phyloP scores from a whole-genome alignment of 208 protist genomes.

The Leishmania arabica region DNA sequence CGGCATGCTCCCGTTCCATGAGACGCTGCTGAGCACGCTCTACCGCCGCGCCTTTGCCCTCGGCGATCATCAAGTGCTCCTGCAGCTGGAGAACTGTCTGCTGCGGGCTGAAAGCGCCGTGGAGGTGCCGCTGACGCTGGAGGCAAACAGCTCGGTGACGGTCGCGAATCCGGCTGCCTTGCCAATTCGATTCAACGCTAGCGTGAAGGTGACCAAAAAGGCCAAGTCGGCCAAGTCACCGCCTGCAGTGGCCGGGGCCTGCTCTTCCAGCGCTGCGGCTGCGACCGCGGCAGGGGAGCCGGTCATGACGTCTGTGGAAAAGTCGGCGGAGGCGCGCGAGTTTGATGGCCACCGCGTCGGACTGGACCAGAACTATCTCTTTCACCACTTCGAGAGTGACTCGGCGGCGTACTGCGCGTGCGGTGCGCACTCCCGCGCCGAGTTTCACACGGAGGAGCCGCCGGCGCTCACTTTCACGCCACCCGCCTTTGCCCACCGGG shows the following conservation, averaged over 20 bases:
- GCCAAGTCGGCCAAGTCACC: slow-evolving; percentile 2
- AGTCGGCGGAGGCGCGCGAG: slow-evolving; percentile 31
- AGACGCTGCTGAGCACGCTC: slow-evolving; percentile 77
- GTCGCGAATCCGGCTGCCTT: slow-evolving; percentile 17
- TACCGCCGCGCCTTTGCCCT: slow-evolving; percentile 67
- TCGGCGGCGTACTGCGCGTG: slow-evolving; percentile 50
- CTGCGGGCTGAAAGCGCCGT: slow-evolving; percentile 41
- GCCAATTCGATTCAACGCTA: slow-evolving; percentile 1
- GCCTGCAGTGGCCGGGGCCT: neutral
- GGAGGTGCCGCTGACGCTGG: slow-evolving; percentile 31
- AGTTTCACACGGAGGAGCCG: slow-evolving; percentile 49
- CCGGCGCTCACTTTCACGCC: slow-evolving; percentile 47
- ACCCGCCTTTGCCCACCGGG: slow-evolving; percentile 44
- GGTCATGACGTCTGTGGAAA: slow-evolving; percentile 9
- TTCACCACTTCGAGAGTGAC: slow-evolving; percentile 84
- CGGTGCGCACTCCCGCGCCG: slow-evolving; percentile 41
- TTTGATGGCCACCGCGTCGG: slow-evolving; percentile 31
- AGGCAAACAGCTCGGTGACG: slow-evolving; percentile 22
- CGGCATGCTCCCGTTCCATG: slow-evolving; percentile 62
- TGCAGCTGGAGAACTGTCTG: slow-evolving; percentile 82
- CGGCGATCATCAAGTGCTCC: slow-evolving; percentile 58
- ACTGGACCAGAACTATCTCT: slow-evolving; percentile 46
- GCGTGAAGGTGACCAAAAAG: slow-evolving; percentile 14
- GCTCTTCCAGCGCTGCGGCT: neutral
- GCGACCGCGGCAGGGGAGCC: slow-evolving; percentile 3